Conservation (phyloP, 1,139 yeast species). For the Hemisphaericaspora subhashii region DNA sequence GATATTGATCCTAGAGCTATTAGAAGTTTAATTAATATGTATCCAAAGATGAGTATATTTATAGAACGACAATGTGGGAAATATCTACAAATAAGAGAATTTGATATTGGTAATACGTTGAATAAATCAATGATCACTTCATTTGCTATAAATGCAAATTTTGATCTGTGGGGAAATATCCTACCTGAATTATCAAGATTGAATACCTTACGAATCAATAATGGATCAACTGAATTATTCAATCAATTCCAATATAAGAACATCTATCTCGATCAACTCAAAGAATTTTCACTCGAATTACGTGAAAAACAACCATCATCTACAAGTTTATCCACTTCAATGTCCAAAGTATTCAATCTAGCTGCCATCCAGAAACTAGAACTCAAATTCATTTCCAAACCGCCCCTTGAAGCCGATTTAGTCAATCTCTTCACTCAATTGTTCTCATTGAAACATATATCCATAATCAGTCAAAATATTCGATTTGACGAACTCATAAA, state of each 20-base stretch:
- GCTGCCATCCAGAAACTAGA: background rate
- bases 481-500: constrained; percentile 2
- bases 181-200: background rate
- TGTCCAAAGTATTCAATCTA: background rate
- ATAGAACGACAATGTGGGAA: background rate
- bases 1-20: background rate
- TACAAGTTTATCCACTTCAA: background rate
- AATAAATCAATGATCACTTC: background rate
- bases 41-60: background rate
- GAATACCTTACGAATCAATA: background rate
- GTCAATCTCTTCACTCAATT: background rate
- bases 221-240: background rate
- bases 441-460: background rate
- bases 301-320: background rate
- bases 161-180: background rate
- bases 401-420: background rate
- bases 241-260: background rate
- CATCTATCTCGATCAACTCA: background rate
- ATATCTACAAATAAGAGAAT: background rate
- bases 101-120: background rate
- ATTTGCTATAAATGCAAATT: background rate
- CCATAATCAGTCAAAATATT: constrained; percentile 3
- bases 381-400: background rate
- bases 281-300: background rate
- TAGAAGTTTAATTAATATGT: background rate